Percentiles rank a stretch among this genome's conserved stretches.
These are phyloP conservation scores for Carex scoparia DNA, from an alignment of 176 grass and related monocot genomes.

Conservation along the genomic window DNA sequence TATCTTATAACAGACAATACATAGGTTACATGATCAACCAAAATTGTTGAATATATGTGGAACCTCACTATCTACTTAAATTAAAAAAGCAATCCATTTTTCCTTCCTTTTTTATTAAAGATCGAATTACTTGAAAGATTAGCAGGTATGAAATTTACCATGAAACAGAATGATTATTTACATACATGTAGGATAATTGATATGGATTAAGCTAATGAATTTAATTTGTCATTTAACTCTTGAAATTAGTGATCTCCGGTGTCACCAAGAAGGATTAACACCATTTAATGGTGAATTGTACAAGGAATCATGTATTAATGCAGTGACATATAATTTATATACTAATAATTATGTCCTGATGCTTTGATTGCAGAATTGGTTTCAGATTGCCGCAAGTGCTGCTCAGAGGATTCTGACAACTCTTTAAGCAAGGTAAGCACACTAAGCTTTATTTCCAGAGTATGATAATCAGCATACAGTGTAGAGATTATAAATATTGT, in stretches of 20 bases:
- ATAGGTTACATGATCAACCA: background rate
- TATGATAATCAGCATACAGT: background rate
- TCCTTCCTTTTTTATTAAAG: background rate
- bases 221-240: background rate
- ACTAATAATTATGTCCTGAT: background rate
- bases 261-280: background rate
- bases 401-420: slow-evolving; percentile 95
- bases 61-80: background rate
- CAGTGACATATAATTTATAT: background rate
- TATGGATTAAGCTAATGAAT: background rate
- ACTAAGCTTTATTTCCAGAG: background rate
- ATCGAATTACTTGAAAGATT: background rate
- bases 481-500: background rate
- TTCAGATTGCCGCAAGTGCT: slow-evolving; percentile 82
- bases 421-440: slow-evolving; percentile 74
- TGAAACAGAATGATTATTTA: background rate
- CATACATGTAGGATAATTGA: background rate
- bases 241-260: background rate
- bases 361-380: slow-evolving; percentile 61
- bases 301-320: background rate
- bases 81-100: background rate
- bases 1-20: background rate
- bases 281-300: background rate
- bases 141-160: background rate
- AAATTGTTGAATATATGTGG: background rate